Conservation (phyloP, 129 eudicot species). For the Tagetes patula region DNA sequence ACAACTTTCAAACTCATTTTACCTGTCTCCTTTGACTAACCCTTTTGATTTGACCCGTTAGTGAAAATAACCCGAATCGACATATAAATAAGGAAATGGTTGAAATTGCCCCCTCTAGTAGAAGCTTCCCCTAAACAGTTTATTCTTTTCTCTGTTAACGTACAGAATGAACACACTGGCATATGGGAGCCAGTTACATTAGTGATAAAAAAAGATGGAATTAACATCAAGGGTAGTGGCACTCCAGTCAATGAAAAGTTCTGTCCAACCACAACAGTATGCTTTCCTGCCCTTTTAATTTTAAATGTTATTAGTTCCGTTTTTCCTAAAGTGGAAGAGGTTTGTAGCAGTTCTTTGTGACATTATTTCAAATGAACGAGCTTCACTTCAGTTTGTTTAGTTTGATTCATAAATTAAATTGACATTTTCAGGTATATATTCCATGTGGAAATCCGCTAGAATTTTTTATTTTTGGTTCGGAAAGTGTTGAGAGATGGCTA, state of each 20-base stretch:
- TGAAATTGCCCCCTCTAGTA: conserved; percentile 1
- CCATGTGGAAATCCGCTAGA: conserved; percentile 59
- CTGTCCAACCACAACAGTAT: conserved; percentile 57
- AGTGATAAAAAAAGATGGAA: conserved; percentile 71
- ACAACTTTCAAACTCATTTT: neutral
- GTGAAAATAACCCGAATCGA: neutral
- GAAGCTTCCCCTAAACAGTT: neutral
- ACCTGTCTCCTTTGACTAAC: neutral
- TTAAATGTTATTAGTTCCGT: neutral
- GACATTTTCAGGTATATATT: conserved; percentile 55
- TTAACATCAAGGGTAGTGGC: conserved; percentile 63
- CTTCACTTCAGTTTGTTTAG: neutral
- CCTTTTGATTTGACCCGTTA: neutral
- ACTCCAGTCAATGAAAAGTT: conserved; percentile 62
- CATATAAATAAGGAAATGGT: neutral
- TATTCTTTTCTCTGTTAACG: conserved; percentile 5
- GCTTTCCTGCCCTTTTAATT: conserved; percentile 28
- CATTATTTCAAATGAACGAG: neutral
- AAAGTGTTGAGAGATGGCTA: conserved; percentile 52
- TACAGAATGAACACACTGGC: conserved; percentile 60
- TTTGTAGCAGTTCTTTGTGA: neutral
- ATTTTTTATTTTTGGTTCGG: conserved; percentile 46
- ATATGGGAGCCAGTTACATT: conserved; percentile 86
- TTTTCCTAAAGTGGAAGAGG: neutral
- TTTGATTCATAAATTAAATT: neutral